Conservation (phyloP, 768 basidiomycete genomes). For the Kwoniella botswanensis region DNA sequence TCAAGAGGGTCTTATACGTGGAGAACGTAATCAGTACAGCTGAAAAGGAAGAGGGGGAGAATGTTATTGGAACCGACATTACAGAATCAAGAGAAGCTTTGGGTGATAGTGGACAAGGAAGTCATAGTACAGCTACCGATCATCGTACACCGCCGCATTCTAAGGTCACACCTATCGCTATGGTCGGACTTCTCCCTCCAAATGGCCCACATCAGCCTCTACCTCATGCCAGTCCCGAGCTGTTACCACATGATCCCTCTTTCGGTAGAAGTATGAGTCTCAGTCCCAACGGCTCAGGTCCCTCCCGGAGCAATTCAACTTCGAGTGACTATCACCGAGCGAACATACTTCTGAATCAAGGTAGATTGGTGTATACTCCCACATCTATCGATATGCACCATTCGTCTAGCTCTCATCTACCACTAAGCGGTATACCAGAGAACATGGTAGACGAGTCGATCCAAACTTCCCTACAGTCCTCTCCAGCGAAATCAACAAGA, state of each 20-base stretch:
- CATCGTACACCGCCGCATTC: neutral
- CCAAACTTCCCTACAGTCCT: conserved; percentile 15
- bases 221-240: neutral
- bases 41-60: neutral
- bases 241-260: neutral
- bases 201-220: neutral
- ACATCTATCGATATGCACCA: neutral
- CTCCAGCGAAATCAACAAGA: conserved; percentile 5
- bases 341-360: no score
- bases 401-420: conserved; percentile 3
- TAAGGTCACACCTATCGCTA: neutral
- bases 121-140: neutral
- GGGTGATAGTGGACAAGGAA: neutral
- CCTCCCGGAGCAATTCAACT: neutral
- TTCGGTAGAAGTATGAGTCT: neutral
- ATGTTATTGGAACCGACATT: neutral
- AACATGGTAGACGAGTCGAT: conserved; percentile 12
- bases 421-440: neutral
- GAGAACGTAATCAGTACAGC: conserved; percentile 24
- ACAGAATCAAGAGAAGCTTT: neutral
- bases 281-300: neutral
- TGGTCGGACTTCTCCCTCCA: neutral
- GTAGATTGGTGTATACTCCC: neutral
- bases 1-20: conserved; percentile 26
- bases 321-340: neutral